Base-by-base conservation (phyloP, 257 asterid genomes). In the Cordia subcordata region DNA sequence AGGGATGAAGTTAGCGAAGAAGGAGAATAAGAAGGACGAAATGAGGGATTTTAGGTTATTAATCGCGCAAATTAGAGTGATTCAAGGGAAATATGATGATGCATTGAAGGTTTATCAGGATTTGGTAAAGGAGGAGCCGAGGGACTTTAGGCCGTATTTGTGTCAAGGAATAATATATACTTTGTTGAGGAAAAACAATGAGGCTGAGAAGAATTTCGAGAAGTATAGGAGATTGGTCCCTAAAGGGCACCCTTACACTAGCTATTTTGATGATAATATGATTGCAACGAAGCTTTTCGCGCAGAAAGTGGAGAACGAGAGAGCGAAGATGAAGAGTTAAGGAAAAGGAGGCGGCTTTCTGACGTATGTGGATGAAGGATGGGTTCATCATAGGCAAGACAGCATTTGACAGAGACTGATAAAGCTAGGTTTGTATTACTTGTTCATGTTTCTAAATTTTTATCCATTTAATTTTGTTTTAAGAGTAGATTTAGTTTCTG, bases 81-180 rank as follows among this genome's bases (percentile, higher is more conserved):
- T 88, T 1, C 74, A 84, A 70, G 85, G 94, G 63, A 71, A 76
- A 12, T 88, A 81, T 27, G 79, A 77, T 1, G 87, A 80, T 13
- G 95, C 99, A 0, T 65, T 92, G 82, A 78, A 64, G 47, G 60
- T 77, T 58, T 92, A 92, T 67, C 67, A 77, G 57, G 94, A 82
- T 33, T 71, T 92, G 63, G 89, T 83, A 39, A 84, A 77, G 76
- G 96, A 92, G 65, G 99, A 92, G 72, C 99, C 97, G 0, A 81
- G 91, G 72, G 99, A 92, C 71, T 92, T 88, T 23, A 81, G 99
- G 80, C 97, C 99, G 0, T 92, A 88, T 55, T 58, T 92, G 46
- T 92, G 97, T 68, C 95, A 84, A 72, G 99, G 96, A 22, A 88
- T 88, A 46, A 85, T 92, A 52, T 88, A 86, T 45, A 89, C 91